Evolutionary conservation across 352 stramenopile genomes (phyloP).

Genomic region (Pythium diclinum): DNA sequence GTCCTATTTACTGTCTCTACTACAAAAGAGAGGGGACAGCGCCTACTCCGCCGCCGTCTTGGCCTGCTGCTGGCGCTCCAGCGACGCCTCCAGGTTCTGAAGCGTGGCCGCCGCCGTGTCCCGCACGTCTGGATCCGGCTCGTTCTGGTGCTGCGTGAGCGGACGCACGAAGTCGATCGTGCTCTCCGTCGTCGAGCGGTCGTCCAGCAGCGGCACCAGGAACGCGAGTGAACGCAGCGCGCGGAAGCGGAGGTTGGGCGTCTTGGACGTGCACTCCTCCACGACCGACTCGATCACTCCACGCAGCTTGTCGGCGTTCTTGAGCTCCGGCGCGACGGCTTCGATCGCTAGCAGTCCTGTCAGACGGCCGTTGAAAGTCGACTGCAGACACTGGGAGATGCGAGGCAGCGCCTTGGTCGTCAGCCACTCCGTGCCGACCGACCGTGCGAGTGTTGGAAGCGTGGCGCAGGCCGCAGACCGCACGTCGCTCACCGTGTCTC

Average conservation of each 20-base stretch:
- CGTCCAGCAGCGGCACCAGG: constrained; percentile 67
- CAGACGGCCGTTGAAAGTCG: constrained; percentile 69
- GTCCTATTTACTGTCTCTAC: constrained; percentile 8
- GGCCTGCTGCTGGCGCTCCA: constrained; percentile 11
- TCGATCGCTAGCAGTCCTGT: constrained; percentile 72
- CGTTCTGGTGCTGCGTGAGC: constrained; percentile 52
- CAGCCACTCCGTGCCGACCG: constrained; percentile 78
- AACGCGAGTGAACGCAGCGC: constrained; percentile 64
- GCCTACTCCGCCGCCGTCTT: neutral
- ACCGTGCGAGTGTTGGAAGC: constrained; percentile 59
- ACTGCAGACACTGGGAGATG: constrained; percentile 60
- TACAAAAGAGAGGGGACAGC: neutral
- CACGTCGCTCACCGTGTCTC: constrained; percentile 72
- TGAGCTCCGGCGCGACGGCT: constrained; percentile 53
- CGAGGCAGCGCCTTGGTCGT: constrained; percentile 59
- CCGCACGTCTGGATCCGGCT: constrained; percentile 70
- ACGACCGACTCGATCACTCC: constrained; percentile 64
- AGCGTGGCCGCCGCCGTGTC: constrained; percentile 66
- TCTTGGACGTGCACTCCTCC: constrained; percentile 77
- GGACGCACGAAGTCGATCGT: constrained; percentile 76
- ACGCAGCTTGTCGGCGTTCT: constrained; percentile 65
- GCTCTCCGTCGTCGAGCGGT: constrained; percentile 57
- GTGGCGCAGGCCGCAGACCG: constrained; percentile 59
- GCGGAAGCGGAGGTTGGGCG: constrained; percentile 77
- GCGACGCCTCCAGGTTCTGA: constrained; percentile 41